Percentiles rank a stretch among this genome's conserved stretches.
Conservation (phyloP, 2,329 filamentous ascomycete species). For the Zopfia rhizophila region DNA sequence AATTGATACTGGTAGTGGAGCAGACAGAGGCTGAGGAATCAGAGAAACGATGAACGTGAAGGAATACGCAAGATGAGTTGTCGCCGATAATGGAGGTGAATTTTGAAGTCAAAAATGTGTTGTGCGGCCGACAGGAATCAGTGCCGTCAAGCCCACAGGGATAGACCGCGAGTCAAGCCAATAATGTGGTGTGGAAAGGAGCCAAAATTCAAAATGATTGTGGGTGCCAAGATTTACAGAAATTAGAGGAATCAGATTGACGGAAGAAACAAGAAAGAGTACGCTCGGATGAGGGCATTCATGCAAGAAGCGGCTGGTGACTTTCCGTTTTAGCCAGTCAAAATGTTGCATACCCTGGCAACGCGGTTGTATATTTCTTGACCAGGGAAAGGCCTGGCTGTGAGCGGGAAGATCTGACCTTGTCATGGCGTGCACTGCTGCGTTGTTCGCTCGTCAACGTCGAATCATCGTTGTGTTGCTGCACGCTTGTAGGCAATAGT, state of each 20-base stretch:
- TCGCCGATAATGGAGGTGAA: conserved; percentile 39
- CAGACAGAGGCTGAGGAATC: conserved; percentile 39
- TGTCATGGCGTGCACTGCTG: conserved; percentile 39
- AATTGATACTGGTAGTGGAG: conserved; percentile 33
- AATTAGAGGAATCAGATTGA: conserved; percentile 42
- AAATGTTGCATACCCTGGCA: conserved; percentile 17
- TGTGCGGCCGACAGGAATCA: conserved; percentile 43
- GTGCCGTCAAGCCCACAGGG: conserved; percentile 34
- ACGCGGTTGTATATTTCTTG: conserved; percentile 41
- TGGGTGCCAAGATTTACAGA: conserved; percentile 43
- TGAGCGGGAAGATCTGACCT: conserved; percentile 42
- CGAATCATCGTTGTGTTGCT: conserved; percentile 43
- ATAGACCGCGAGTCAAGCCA: conserved; percentile 35
- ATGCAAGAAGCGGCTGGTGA: conserved; percentile 48
- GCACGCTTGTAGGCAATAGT: conserved; percentile 37
- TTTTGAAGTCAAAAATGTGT: conserved; percentile 35
- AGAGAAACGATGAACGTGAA: conserved; percentile 37
- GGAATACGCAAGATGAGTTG: conserved; percentile 51
- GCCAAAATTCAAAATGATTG: conserved; percentile 49
- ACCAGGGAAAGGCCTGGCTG: conserved; percentile 34
- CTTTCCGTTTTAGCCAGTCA: conserved; percentile 45
- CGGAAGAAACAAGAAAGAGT: conserved; percentile 38
- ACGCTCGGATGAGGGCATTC: conserved; percentile 30
- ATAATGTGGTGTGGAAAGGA: conserved; percentile 32
- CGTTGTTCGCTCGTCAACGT: conserved; percentile 41